Conservation (phyloP, 495 filamentous ascomycete species). For the Aspergillus mulundensis region DNA sequence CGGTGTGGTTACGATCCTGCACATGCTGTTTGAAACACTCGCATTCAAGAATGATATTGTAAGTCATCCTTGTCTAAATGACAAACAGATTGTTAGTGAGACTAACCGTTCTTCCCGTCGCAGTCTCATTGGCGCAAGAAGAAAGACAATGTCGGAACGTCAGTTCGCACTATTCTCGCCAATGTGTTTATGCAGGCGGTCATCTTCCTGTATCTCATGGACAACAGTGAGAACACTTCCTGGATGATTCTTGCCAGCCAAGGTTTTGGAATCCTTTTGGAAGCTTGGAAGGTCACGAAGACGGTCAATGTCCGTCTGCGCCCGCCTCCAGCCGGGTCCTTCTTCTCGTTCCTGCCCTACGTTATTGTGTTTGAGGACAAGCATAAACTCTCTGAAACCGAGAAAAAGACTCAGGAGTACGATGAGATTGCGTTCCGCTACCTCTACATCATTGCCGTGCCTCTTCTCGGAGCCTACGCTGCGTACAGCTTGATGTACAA, state of each 20-base stretch:
- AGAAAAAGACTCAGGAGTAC: constrained; percentile 97
- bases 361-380: constrained; percentile 91
- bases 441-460: constrained; percentile 86
- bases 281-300: constrained; percentile 99
- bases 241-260: constrained; percentile 98
- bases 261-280: constrained; percentile 87
- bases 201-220: constrained; percentile 97
- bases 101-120: constrained; percentile 6
- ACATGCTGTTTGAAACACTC: constrained; percentile 92
- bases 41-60: constrained; percentile 96
- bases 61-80: constrained; percentile 18
- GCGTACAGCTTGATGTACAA: constrained; percentile 89
- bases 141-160: constrained; percentile 97
- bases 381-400: constrained; percentile 89
- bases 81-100: constrained; percentile 10
- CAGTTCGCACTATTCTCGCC: constrained; percentile 89
- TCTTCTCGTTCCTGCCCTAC: constrained; percentile 77
- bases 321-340: constrained; percentile 54
- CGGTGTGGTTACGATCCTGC: constrained; percentile 75
- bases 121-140: constrained; percentile 94
- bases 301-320: constrained; percentile 86
- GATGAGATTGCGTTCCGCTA: constrained; percentile 97
- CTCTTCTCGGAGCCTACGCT: constrained; percentile 83
- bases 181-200: constrained; percentile 97
- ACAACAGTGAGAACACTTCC: constrained; percentile 94